Evolutionary conservation across 768 basidiomycete genomes (phyloP), one percentile per base, ranked within the genome.

Genomic region (Cyclocybe aegerita): DNA sequence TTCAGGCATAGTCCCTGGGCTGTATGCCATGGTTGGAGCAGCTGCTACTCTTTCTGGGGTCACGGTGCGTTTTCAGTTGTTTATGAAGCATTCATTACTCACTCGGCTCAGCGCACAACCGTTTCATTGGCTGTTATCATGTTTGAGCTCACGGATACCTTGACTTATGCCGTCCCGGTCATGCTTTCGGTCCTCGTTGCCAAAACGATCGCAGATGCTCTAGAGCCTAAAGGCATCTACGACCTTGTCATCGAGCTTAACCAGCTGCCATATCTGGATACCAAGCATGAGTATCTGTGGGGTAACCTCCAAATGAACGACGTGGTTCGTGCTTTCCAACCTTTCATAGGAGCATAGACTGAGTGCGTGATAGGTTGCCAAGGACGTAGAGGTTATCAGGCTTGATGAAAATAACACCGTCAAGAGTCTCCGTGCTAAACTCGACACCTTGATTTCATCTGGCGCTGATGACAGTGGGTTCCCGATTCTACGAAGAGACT

Each of bases 21-120:
- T 94, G 33, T 96, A 96, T 69, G 92, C 93, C 4, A 95, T 97
- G 91, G 90, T 93, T 17, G 97, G 97, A 31, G 97, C 97, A 1
- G 96, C 94, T 1, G 93, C 94, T 0, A 77, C 93, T 0, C 74
- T 99, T 40, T 94, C 94, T 29, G 96, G 97, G n/a, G 95, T 98
- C 11, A 98, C 96, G 46, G 86, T 93, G 50, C 70, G 85, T 59
- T 43, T 15, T 15, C 6, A 35, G 11, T 36, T 29, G 43, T 29
- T 12, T 39, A 7, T 32, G 11, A 6, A 43, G 6, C 31, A 29
- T 23, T 48, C 3, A 17, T 36, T 35, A 12, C 36, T 32, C 11
- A 46, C 39, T 44, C 7, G 10, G 11, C 52, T 33, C 52, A 90
- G 86, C 76, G 92, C 33, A 93, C 91, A 16, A 94, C 92, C 0